These are phyloP conservation scores for Umbilicus rupestris DNA, from an alignment of 164 flowering plant genomes.

Conservation along the genomic window DNA sequence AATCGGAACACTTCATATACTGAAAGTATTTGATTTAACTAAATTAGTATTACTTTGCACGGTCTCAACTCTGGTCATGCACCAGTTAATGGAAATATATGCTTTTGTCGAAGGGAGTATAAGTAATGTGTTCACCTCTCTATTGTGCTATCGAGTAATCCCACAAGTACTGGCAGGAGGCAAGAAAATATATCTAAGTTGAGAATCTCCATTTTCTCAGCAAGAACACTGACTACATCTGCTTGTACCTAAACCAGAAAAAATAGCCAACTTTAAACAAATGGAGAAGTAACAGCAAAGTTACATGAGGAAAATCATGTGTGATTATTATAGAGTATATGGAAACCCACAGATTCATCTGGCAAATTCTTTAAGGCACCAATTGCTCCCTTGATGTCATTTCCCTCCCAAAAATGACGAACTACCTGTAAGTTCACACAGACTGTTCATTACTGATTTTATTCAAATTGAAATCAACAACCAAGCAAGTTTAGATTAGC, in stretches of 20 bases:
- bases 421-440: constrained; percentile 54
- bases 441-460: not conserved
- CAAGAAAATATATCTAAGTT: constrained; percentile 65
- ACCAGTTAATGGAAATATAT: not conserved
- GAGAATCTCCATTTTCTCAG: constrained; percentile 64
- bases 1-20: too few species aligned
- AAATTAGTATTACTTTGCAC: not conserved
- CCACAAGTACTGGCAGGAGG: constrained; percentile 67
- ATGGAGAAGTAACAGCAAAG: constrained; percentile 4
- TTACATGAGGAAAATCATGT: constrained; percentile 3
- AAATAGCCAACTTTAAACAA: not conserved
- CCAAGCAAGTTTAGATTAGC: not conserved
- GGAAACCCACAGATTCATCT: constrained; percentile 75
- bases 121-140: constrained; percentile 50
- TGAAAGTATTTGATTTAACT: too few species aligned
- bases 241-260: constrained; percentile 67
- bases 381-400: constrained; percentile 70
- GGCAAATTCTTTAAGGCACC: constrained; percentile 68
- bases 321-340: constrained; percentile 28
- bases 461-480: not conserved
- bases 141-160: constrained; percentile 58
- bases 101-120: not conserved
- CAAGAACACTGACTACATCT: constrained; percentile 66
- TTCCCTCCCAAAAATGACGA: constrained; percentile 73
- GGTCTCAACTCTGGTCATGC: not conserved